Percentiles rank a stretch among this genome's conserved stretches.
phyloP scores from a whole-genome alignment of 176 grass and related monocot species.

The Luzula sylvatica region DNA sequence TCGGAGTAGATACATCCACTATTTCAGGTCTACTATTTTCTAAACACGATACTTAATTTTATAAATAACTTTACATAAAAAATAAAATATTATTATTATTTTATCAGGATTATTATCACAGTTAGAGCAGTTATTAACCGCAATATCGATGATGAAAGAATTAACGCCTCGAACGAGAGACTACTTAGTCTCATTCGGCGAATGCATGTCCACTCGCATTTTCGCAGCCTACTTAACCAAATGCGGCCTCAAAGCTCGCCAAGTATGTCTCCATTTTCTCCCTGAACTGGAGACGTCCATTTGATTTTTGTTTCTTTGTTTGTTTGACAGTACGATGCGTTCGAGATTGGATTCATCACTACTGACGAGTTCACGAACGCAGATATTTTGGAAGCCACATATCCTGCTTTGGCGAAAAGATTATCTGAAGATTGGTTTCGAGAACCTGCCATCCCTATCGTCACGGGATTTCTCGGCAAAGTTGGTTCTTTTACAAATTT shows the following conservation, averaged over 20 bases:
- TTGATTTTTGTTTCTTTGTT: background rate
- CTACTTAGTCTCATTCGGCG: slow-evolving; percentile 89
- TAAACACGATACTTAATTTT: background rate
- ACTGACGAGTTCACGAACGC: slow-evolving; percentile 87
- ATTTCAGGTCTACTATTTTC: slow-evolving; percentile 41
- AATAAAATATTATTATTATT: slow-evolving; percentile 9
- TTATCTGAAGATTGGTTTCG: slow-evolving; percentile 70
- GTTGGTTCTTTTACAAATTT: slow-evolving; percentile 17
- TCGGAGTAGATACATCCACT: slow-evolving; percentile 51
- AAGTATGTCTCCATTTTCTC: slow-evolving; percentile 33
- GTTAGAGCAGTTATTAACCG: slow-evolving; percentile 89
- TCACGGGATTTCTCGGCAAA: slow-evolving; percentile 98
- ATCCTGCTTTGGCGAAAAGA: slow-evolving; percentile 82
- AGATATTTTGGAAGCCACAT: slow-evolving; percentile 92
- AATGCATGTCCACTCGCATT: slow-evolving; percentile 89
- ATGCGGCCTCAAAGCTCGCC: slow-evolving; percentile 57
- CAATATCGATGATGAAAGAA: slow-evolving; percentile 99
- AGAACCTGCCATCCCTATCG: slow-evolving; percentile 76
- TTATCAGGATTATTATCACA: slow-evolving; percentile 53
- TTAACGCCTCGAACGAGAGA: slow-evolving; percentile 72
- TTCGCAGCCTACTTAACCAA: slow-evolving; percentile 95
- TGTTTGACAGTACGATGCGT: slow-evolving; percentile 63
- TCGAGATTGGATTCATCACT: slow-evolving; percentile 91
- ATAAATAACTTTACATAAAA: background rate
- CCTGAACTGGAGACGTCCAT: background rate